phyloP scores from a whole-genome alignment of 495 filamentous ascomycete species.

The Penicillium egyptiacum region DNA sequence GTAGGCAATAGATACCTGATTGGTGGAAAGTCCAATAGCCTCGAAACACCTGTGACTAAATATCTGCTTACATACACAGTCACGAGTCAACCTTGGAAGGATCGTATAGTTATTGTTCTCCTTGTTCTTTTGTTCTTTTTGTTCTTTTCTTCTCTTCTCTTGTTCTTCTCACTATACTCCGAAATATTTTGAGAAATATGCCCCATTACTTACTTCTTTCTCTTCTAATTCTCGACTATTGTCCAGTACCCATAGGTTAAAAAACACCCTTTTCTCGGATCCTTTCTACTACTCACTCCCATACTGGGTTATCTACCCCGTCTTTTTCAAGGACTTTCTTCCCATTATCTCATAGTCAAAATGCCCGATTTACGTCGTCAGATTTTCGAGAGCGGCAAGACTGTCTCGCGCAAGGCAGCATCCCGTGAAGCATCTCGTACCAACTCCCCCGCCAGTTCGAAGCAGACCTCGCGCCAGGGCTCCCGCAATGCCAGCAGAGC shows the following conservation, averaged over 20 bases:
- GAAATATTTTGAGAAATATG: conserved; percentile 10
- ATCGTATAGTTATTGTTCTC: not conserved
- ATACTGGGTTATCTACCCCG: not conserved
- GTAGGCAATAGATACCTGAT: not conserved
- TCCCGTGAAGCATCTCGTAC: conserved; percentile 66
- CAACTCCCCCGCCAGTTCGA: conserved; percentile 62
- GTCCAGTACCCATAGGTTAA: conserved; percentile 35
- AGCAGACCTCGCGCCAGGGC: conserved; percentile 59
- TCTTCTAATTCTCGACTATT: conserved; percentile 21
- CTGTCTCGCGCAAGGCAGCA: conserved; percentile 84
- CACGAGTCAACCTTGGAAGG: conserved; percentile 1
- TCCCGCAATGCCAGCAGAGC: conserved; percentile 57
- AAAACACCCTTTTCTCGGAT: conserved; percentile 1
- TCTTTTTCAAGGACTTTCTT: not conserved
- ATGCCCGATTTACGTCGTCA: conserved; percentile 70
- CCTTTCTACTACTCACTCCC: conserved; percentile 1
- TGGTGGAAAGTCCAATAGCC: conserved; percentile 7
- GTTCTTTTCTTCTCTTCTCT: no score
- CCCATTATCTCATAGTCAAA: conserved; percentile 17
- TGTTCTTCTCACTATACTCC: not conserved
- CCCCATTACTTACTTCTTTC: conserved; percentile 7
- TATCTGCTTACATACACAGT: conserved; percentile 10
- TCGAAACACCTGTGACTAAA: no score
- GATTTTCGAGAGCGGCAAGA: conserved; percentile 83
- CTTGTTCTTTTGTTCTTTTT: not conserved